phyloP scores from a whole-genome alignment of 2,329 filamentous ascomycete species.

The Periconia sp. region DNA sequence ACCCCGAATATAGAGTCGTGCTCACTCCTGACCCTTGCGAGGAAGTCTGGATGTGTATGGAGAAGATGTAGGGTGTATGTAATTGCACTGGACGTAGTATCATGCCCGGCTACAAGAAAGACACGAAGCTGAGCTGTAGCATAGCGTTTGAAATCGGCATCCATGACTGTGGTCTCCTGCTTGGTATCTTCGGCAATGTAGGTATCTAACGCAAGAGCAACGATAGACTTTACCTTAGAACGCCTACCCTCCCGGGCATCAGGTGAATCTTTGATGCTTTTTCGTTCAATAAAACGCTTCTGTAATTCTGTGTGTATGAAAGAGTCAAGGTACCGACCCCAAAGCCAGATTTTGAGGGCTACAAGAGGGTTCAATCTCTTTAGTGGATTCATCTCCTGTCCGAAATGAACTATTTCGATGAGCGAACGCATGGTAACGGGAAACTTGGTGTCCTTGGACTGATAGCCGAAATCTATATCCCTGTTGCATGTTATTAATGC shows the following conservation, averaged over 20 bases:
- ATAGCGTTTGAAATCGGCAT: background rate
- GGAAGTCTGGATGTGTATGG: slow-evolving; percentile 25
- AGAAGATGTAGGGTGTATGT: slow-evolving; percentile 38
- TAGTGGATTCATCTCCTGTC: slow-evolving; percentile 17
- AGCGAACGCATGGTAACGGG: slow-evolving; percentile 10
- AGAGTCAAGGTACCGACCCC: slow-evolving; percentile 16
- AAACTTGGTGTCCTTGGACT: slow-evolving; percentile 11
- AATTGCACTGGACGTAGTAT: slow-evolving; percentile 42
- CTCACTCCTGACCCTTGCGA: slow-evolving; percentile 32
- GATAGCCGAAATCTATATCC: slow-evolving; percentile 7
- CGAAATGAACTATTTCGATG: slow-evolving; percentile 12
- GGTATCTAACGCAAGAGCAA: background rate
- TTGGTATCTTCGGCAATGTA: background rate
- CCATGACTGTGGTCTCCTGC: background rate
- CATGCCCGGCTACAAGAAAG: slow-evolving; percentile 46
- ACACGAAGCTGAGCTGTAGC: slow-evolving; percentile 15
- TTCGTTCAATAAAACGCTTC: slow-evolving; percentile 16
- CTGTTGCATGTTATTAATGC: background rate
- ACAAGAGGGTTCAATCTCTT: slow-evolving; percentile 13
- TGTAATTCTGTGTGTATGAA: slow-evolving; percentile 22
- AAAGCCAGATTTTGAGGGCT: slow-evolving; percentile 12
- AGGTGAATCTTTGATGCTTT: slow-evolving; percentile 1
- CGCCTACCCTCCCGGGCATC: too few relatives aligned
- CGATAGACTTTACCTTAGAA: slow-evolving; percentile 7
- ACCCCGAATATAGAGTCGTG: slow-evolving; percentile 38